Conservation (phyloP, 2,329 filamentous ascomycete species). For the Chalaropsis ovoidea region DNA sequence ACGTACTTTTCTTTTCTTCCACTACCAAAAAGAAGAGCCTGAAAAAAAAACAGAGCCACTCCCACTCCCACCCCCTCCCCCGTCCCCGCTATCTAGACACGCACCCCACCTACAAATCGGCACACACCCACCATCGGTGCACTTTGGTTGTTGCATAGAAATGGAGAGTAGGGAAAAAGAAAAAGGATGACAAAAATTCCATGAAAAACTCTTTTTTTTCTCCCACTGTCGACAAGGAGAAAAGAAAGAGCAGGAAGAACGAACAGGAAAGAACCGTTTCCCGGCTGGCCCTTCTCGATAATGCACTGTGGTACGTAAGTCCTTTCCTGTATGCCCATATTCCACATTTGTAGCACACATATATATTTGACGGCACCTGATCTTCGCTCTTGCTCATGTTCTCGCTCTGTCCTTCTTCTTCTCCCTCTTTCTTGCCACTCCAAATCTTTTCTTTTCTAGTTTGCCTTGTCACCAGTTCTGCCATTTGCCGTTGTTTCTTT, state of each 20-base stretch:
- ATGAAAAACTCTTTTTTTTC: neutral
- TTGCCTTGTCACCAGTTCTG: neutral
- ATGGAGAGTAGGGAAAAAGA: neutral
- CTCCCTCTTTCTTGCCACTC: neutral
- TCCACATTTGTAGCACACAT: neutral
- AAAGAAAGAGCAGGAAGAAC: neutral
- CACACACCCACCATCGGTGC: neutral
- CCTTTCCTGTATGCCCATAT: neutral
- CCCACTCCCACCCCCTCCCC: neutral
- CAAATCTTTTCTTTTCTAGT: neutral
- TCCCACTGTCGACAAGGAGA: neutral
- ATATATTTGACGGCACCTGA: neutral
- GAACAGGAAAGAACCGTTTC: neutral
- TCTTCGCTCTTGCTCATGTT: neutral
- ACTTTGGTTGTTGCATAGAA: neutral
- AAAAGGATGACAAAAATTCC: neutral
- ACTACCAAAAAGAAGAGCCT: too few species aligned
- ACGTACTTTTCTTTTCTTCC: neutral
- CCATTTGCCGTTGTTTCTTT: neutral
- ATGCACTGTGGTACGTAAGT: neutral
- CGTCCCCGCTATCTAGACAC: neutral
- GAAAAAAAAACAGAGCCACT: neutral
- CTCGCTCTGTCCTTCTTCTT: neutral
- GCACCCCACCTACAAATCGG: neutral
- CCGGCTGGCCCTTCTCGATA: conserved; percentile 7